Percentiles rank a stretch among this genome's conserved stretches.
Evolutionary conservation across 2,329 filamentous ascomycete species (phyloP).

Genomic region (Pestalotiopsis sp.): DNA sequence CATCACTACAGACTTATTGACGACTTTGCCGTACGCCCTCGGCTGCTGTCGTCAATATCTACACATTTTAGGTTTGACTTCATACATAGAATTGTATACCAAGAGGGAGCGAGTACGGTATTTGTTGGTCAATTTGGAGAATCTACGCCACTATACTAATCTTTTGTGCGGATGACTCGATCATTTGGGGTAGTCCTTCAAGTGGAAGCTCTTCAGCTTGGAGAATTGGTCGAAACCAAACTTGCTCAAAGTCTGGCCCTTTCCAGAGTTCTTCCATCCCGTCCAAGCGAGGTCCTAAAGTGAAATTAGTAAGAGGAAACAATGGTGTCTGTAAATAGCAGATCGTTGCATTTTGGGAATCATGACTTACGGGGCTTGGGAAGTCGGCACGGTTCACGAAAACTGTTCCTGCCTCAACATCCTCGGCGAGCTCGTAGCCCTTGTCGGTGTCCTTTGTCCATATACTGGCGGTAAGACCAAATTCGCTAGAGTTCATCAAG

Average conservation of each 20-base stretch:
- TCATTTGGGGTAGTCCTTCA: slow-evolving; percentile 78
- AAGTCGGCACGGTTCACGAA: slow-evolving; percentile 96
- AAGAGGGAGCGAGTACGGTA: background rate
- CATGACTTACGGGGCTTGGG: slow-evolving; percentile 77
- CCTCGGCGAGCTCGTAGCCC: slow-evolving; percentile 76
- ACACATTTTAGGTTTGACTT: background rate
- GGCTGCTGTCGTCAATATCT: background rate
- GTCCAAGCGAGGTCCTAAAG: slow-evolving; percentile 88
- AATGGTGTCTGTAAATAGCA: slow-evolving; percentile 8
- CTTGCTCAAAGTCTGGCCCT: slow-evolving; percentile 83
- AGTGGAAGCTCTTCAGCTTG: slow-evolving; percentile 93
- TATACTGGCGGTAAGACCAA: slow-evolving; percentile 93
- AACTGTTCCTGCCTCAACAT: slow-evolving; percentile 89
- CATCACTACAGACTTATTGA: background rate
- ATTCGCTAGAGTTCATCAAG: slow-evolving; percentile 94
- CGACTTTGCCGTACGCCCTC: background rate
- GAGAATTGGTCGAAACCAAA: slow-evolving; percentile 96
- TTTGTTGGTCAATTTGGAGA: background rate
- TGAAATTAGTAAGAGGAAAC: slow-evolving; percentile 23
- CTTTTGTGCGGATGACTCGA: background rate
- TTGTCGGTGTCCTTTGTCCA: slow-evolving; percentile 87
- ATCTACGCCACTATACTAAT: background rate
- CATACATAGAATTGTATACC: no score
- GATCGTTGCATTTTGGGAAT: background rate
- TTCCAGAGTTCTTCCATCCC: slow-evolving; percentile 96